These are phyloP conservation scores for Phytophthora nicotianae DNA, from an alignment of 352 stramenopile species.

Conservation along the genomic window DNA sequence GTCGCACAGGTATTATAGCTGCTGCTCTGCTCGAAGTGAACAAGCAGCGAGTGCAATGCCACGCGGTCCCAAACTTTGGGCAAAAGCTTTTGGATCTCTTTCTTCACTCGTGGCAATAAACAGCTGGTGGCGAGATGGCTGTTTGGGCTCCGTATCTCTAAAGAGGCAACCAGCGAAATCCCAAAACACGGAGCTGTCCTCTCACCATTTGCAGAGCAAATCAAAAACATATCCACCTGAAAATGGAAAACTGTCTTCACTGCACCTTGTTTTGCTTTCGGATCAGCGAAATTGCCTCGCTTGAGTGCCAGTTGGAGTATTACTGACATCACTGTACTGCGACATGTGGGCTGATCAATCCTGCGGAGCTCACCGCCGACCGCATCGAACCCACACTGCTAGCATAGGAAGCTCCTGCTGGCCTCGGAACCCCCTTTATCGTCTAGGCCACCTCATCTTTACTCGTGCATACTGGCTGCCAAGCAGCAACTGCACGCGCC, in stretches of 20 bases:
- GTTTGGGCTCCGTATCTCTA: slow-evolving; percentile 11
- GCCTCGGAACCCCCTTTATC: slow-evolving; percentile 5
- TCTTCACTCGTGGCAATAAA: not conserved
- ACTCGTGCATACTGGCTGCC: slow-evolving; percentile 19
- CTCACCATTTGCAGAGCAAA: too few relatives aligned
- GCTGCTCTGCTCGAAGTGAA: not conserved
- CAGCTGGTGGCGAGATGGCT: slow-evolving; percentile 12
- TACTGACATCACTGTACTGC: not conserved
- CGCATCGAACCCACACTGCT: slow-evolving; percentile 12
- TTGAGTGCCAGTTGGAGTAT: slow-evolving; percentile 8
- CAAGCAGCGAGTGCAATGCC: too few relatives aligned
- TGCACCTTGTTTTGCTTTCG: not conserved
- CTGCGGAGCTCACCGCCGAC: not conserved
- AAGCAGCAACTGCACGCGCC: slow-evolving; percentile 4
- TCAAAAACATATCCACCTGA: too few relatives aligned
- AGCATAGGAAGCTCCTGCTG: slow-evolving; percentile 7
- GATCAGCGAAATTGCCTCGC: slow-evolving; percentile 8
- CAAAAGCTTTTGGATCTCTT: not conserved
- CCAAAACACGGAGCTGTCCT: not conserved
- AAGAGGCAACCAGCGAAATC: slow-evolving; percentile 7
- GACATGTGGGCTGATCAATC: slow-evolving; percentile 2
- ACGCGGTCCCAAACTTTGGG: slow-evolving; percentile 4
- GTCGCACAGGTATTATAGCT: too few relatives aligned
- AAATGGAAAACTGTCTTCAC: not conserved
- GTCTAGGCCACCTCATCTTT: slow-evolving; percentile 10